Evolutionary conservation across 2,329 filamentous ascomycete species (phyloP).

Genomic region (Hypoxylon rubiginosum): DNA sequence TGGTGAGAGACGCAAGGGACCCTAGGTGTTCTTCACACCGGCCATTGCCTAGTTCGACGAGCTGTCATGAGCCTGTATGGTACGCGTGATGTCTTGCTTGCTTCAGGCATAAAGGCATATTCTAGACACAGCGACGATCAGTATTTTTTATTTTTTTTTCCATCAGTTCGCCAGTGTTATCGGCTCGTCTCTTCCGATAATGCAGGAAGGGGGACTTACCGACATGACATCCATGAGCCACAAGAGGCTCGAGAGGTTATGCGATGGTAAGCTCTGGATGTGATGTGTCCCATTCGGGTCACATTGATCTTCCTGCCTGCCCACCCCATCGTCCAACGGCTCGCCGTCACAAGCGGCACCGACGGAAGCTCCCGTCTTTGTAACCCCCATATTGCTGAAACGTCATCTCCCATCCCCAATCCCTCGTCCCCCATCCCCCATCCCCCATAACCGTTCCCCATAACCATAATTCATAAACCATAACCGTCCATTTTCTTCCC

Average conservation of each 20-base stretch:
- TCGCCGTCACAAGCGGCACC: background rate
- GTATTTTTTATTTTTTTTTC: background rate
- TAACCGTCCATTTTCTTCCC: background rate
- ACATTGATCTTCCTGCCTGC: background rate
- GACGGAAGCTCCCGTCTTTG: slow-evolving; percentile 9
- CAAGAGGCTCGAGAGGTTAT: background rate
- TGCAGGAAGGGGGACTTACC: background rate
- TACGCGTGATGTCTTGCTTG: background rate
- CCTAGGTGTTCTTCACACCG: background rate
- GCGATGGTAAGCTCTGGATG: background rate
- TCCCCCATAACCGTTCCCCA: too few species aligned
- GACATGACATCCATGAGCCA: background rate
- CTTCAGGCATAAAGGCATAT: background rate
- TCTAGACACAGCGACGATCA: background rate
- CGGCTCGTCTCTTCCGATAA: background rate
- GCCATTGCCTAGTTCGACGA: background rate
- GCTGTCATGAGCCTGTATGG: too few species aligned
- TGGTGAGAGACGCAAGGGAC: slow-evolving; percentile 5
- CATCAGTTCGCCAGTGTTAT: background rate
- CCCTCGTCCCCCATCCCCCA: background rate
- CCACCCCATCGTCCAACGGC: background rate
- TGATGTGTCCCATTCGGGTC: background rate
- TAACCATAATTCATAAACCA: background rate
- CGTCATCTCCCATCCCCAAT: background rate
- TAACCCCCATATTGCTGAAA: background rate